These are phyloP conservation scores for Malassezia slooffiae DNA, from an alignment of 1,284 basidiomycete species.

Conservation along the genomic window DNA sequence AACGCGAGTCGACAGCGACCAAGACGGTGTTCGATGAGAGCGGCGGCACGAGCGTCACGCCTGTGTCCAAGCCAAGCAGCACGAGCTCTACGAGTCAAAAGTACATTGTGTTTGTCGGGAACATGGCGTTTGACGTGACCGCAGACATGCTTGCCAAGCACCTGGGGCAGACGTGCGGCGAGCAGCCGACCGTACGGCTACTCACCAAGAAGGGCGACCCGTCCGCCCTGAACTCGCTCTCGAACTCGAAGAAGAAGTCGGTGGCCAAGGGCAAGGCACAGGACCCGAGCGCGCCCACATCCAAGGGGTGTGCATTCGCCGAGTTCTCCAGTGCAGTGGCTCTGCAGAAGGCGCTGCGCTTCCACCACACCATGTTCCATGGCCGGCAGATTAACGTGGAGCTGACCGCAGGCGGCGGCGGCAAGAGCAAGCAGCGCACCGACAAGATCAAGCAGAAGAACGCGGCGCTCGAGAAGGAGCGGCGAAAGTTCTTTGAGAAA, in stretches of 20 bases:
- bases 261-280: constrained; percentile 43
- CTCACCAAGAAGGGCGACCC: constrained; percentile 37
- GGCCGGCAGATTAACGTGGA: constrained; percentile 45
- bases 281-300: constrained; percentile 28
- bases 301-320: constrained; percentile 42
- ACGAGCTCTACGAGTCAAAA: constrained; percentile 16
- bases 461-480: constrained; percentile 33
- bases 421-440: constrained; percentile 26
- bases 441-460: constrained; percentile 44
- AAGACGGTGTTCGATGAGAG: too few relatives aligned
- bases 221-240: constrained; percentile 19
- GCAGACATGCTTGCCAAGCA: constrained; percentile 32
- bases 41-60: too few relatives aligned
- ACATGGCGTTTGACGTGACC: constrained; percentile 43
- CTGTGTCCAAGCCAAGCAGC: background rate
- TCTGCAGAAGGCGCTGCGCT: constrained; percentile 38
- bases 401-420: constrained; percentile 43
- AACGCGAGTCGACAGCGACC: too few relatives aligned
- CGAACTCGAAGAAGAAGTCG: constrained; percentile 40
- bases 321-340: constrained; percentile 31
- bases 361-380: constrained; percentile 41
- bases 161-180: constrained; percentile 33
- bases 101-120: constrained; percentile 42
- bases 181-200: constrained; percentile 36
- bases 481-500: constrained; percentile 37